These are phyloP conservation scores for Amanita thiersii DNA, from an alignment of 768 basidiomycete species.

Conservation along the genomic window DNA sequence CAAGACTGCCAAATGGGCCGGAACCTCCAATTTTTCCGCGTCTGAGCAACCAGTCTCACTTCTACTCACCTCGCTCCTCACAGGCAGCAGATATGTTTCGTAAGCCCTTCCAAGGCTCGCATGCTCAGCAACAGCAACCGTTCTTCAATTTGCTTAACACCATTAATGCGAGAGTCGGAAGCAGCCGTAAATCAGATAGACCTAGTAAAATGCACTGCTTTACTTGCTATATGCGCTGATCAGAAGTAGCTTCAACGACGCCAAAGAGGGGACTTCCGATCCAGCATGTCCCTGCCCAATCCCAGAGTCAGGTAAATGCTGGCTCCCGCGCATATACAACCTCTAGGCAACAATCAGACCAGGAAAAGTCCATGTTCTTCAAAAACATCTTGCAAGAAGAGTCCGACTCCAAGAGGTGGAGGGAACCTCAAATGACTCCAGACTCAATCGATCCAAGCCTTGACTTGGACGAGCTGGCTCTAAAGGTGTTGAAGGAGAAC, in stretches of 20 bases:
- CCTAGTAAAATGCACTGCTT: not conserved
- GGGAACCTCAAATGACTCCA: not conserved
- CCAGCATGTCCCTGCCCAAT: too few relatives aligned
- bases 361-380: too few relatives aligned
- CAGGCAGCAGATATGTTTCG: slow-evolving; percentile 3
- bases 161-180: not conserved
- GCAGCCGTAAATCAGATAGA: not conserved
- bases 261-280: too few relatives aligned
- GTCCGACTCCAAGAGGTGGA: not conserved
- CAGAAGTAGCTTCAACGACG: too few relatives aligned
- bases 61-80: not conserved
- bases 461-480: slow-evolving; percentile 1
- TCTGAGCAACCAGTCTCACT: slow-evolving; percentile 1
- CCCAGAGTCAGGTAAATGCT: too few relatives aligned
- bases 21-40: not conserved
- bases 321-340: slow-evolving; percentile 4
- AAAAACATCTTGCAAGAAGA: not conserved
- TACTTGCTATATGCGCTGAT: too few relatives aligned
- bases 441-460: not conserved
- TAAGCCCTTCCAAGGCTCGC: not conserved
- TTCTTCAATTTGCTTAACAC: slow-evolving; percentile 9
- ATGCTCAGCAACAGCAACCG: not conserved
- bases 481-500: slow-evolving; percentile 5
- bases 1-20: not conserved
- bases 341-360: not conserved